These are phyloP conservation scores for Carpinus viminea DNA, from an alignment of 306 rosid genomes.

Conservation along the genomic window DNA sequence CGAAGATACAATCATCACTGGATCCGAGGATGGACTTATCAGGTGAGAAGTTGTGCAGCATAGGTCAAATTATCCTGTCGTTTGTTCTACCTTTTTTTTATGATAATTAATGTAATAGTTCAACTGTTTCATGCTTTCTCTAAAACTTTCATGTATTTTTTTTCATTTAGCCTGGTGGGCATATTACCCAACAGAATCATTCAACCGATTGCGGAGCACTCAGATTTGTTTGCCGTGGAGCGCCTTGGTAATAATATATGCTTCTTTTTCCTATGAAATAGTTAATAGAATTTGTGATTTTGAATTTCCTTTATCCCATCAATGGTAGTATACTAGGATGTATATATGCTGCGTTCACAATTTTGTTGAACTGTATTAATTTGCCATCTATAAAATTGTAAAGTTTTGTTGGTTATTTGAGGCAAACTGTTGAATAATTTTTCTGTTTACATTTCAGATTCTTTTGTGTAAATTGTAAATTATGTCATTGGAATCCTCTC, in stretches of 20 bases:
- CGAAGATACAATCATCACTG: slow-evolving; percentile 84
- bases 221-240: slow-evolving; percentile 72
- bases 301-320: background rate
- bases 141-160: background rate
- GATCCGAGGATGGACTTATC: slow-evolving; percentile 91
- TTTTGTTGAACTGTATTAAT: background rate
- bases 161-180: slow-evolving; percentile 61
- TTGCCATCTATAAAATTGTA: background rate
- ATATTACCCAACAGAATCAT: slow-evolving; percentile 85
- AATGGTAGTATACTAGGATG: background rate
- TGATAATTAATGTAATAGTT: slow-evolving; percentile 2
- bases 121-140: slow-evolving; percentile 12
- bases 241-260: slow-evolving; percentile 69
- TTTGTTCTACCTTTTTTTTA: background rate
- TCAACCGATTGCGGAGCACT: slow-evolving; percentile 94
- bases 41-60: slow-evolving; percentile 59
- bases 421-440: background rate
- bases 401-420: background rate
- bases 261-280: slow-evolving; percentile 8
- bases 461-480: background rate
- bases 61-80: slow-evolving; percentile 7
- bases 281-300: background rate
- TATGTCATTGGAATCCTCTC: background rate
- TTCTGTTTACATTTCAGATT: background rate
- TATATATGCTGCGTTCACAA: background rate